These are phyloP conservation scores for Colletotrichum siamense DNA, from an alignment of 2,329 filamentous ascomycete species.

Conservation along the genomic window DNA sequence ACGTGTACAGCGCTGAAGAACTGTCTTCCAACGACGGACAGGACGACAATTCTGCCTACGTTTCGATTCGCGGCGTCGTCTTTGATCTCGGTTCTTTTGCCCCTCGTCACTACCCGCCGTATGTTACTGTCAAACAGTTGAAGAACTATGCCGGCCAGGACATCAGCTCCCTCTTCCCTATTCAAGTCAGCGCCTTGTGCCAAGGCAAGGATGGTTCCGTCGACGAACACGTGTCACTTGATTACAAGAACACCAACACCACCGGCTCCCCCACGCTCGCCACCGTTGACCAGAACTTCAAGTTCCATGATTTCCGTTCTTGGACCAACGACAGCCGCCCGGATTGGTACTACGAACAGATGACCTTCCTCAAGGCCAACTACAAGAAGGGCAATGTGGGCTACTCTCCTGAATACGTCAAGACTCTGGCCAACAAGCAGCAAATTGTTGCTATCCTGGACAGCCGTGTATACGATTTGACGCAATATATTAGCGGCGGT, in stretches of 20 bases:
- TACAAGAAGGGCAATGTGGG: conserved; percentile 90
- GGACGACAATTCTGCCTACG: conserved; percentile 66
- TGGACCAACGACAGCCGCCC: conserved; percentile 81
- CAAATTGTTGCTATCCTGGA: conserved; percentile 79
- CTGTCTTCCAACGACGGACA: conserved; percentile 78
- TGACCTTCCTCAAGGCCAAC: conserved; percentile 75
- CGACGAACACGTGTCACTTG: conserved; percentile 78
- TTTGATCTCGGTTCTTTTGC: conserved; percentile 81
- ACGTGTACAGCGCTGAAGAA: conserved; percentile 84
- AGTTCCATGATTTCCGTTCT: conserved; percentile 92
- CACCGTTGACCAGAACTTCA: conserved; percentile 71
- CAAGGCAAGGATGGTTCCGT: conserved; percentile 72
- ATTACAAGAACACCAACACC: conserved; percentile 81
- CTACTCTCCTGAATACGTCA: conserved; percentile 80
- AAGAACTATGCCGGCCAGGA: conserved; percentile 87
- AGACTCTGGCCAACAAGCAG: conserved; percentile 68
- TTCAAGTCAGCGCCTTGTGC: conserved; percentile 93
- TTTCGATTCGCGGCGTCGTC: conserved; percentile 87
- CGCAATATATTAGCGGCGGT: conserved; percentile 79
- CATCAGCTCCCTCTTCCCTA: conserved; percentile 86
- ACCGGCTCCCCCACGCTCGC: conserved; percentile 69
- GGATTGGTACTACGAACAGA: conserved; percentile 93
- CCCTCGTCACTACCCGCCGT: conserved; percentile 77
- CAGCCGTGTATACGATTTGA: conserved; percentile 85
- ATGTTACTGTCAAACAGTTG: conserved; percentile 64